Percentiles rank a stretch among this genome's conserved stretches.
phyloP scores from a whole-genome alignment of 2,329 filamentous ascomycete species.

The Pseudogymnoascus sp. region DNA sequence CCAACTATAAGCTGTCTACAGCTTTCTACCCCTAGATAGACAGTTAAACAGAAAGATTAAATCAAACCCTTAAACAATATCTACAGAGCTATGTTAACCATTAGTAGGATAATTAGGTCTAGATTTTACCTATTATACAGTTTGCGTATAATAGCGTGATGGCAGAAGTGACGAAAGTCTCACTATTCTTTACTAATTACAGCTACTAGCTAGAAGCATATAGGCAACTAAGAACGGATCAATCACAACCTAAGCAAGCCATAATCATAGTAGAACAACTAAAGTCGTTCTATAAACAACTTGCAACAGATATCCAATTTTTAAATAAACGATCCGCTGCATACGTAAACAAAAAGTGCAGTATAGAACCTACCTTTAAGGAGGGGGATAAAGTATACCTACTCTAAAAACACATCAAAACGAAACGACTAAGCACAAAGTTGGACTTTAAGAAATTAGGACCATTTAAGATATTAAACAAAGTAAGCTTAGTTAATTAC shows the following conservation, averaged over 20 bases:
- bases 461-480: background rate
- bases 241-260: background rate
- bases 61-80: conserved; percentile 11
- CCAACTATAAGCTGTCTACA: conserved; percentile 11
- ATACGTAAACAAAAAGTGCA: background rate
- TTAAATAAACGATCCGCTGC: background rate
- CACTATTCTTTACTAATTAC: conserved; percentile 7
- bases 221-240: background rate
- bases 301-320: background rate
- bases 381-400: background rate
- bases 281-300: background rate
- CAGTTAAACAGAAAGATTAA: conserved; percentile 7
- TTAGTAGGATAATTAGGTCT: conserved; percentile 9
- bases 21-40: conserved; percentile 12
- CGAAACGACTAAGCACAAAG: background rate
- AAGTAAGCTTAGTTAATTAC: background rate
- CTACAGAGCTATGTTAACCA: conserved; percentile 11
- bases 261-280: too few species aligned
- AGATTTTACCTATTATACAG: conserved; percentile 8
- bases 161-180: background rate
- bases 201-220: background rate
- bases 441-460: background rate
- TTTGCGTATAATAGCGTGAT: background rate
- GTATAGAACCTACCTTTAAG: background rate
- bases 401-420: background rate